Evolutionary conservation across 2,329 filamentous ascomycete species (phyloP).

Genomic region (Nigrospora oryzae): DNA sequence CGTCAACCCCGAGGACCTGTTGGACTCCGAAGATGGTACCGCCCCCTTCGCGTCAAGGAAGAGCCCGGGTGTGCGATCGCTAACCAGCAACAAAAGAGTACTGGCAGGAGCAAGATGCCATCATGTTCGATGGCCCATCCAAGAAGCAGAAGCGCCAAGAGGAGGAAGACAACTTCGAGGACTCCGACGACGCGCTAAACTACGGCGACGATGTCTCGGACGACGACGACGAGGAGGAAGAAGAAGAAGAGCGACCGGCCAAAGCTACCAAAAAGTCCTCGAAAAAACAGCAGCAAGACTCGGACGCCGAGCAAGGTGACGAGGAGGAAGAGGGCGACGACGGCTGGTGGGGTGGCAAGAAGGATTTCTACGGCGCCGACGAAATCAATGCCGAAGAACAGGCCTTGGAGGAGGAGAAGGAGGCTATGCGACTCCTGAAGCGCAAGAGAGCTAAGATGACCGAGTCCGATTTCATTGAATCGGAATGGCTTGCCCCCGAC

Average conservation of each 20-base stretch:
- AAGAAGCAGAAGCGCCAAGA: constrained; percentile 67
- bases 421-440: constrained; percentile 80
- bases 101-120: constrained; percentile 75
- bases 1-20: constrained; percentile 68
- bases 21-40: constrained; percentile 69
- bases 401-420: constrained; percentile 85
- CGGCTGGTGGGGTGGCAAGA: constrained; percentile 81
- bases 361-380: constrained; percentile 91
- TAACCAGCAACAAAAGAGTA: constrained; percentile 53
- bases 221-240: constrained; percentile 22
- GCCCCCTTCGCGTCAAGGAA: too few relatives aligned
- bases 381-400: constrained; percentile 33
- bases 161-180: constrained; percentile 55
- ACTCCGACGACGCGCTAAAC: constrained; percentile 54
- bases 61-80: background rate
- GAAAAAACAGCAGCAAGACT: constrained; percentile 14
- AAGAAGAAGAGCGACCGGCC: constrained; percentile 42
- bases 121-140: constrained; percentile 74
- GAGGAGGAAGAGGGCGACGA: constrained; percentile 50
- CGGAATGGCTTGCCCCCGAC: constrained; percentile 65
- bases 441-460: constrained; percentile 86
- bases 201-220: constrained; percentile 36
- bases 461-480: constrained; percentile 84
- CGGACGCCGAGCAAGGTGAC: constrained; percentile 33
- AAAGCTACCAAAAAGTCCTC: constrained; percentile 12